A percentile compares a stretch with the other conserved stretches of the same genome.
These are phyloP conservation scores for Lenzites betulinus DNA, from an alignment of 768 basidiomycete genomes.

Conservation along the genomic window DNA sequence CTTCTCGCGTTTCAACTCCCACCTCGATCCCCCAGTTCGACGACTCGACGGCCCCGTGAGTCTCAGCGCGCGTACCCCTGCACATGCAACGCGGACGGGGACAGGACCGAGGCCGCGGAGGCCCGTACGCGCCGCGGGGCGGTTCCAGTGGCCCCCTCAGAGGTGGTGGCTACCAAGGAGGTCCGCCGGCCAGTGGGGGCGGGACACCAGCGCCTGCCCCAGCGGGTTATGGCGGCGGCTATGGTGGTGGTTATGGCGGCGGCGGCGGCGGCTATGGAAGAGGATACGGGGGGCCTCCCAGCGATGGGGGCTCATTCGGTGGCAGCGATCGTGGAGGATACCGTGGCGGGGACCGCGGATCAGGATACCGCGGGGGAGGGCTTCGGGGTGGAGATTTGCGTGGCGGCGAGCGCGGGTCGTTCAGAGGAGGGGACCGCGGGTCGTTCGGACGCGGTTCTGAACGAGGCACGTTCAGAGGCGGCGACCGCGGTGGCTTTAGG, in stretches of 20 bases:
- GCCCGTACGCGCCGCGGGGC: constrained; percentile 32
- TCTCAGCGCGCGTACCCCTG: background rate
- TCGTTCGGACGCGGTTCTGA: constrained; percentile 20
- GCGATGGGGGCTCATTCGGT: constrained; percentile 20
- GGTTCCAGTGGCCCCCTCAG: background rate
- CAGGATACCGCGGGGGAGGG: no score
- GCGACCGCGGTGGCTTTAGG: constrained; percentile 28
- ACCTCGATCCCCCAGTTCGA: no score
- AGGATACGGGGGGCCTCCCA: no score
- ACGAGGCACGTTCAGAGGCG: constrained; percentile 30
- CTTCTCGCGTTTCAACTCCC: no score
- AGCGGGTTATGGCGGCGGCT: constrained; percentile 20
- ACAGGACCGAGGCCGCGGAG: constrained; percentile 24
- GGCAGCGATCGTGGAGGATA: constrained; percentile 29
- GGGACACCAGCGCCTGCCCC: constrained; percentile 7
- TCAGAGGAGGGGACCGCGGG: constrained; percentile 29
- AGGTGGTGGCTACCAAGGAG: constrained; percentile 25
- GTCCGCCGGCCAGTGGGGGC: constrained; percentile 36
- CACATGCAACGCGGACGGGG: constrained; percentile 15
- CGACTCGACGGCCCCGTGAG: background rate
- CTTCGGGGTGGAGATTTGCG: constrained; percentile 1
- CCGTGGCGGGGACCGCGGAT: constrained; percentile 25
- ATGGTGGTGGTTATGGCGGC: no score
- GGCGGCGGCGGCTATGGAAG: no score
- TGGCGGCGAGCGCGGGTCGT: constrained; percentile 33